Evolutionary conservation across 2,329 filamentous ascomycete species (phyloP).

Genomic region (Calonectria naviculata): DNA sequence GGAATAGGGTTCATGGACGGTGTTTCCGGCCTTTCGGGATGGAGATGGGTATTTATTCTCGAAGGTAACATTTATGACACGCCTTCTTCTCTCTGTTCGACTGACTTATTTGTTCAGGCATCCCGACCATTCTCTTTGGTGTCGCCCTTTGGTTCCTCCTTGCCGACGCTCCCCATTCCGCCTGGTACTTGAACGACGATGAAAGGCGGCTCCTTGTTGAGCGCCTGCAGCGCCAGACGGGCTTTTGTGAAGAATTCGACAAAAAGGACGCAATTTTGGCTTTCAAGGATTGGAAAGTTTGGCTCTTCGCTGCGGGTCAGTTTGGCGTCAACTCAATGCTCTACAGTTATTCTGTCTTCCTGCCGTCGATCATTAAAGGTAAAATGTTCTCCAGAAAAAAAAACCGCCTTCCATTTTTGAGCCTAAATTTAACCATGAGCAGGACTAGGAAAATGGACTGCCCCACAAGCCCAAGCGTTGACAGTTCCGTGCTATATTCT

Average conservation of each 20-base stretch:
- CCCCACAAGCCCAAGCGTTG: slow-evolving; percentile 18
- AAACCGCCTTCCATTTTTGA: background rate
- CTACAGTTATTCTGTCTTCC: slow-evolving; percentile 72
- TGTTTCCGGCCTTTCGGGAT: slow-evolving; percentile 43
- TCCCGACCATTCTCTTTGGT: slow-evolving; percentile 18
- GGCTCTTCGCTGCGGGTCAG: slow-evolving; percentile 18
- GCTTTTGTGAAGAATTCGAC: slow-evolving; percentile 48
- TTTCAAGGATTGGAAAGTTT: slow-evolving; percentile 21
- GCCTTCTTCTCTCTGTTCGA: too few species aligned
- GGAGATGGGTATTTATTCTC: slow-evolving; percentile 78
- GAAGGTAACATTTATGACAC: background rate
- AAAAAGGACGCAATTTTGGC: slow-evolving; percentile 20
- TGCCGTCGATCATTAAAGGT: slow-evolving; percentile 73
- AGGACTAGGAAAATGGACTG: slow-evolving; percentile 18
- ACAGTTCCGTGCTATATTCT: slow-evolving; percentile 73
- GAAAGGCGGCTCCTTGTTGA: slow-evolving; percentile 9
- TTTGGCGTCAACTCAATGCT: slow-evolving; percentile 24
- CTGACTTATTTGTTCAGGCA: slow-evolving; percentile 49
- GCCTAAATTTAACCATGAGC: background rate
- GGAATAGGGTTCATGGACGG: slow-evolving; percentile 71
- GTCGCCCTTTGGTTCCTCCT: slow-evolving; percentile 10
- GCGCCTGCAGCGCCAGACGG: slow-evolving; percentile 66
- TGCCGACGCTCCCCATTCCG: slow-evolving; percentile 7
- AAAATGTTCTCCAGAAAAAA: background rate
- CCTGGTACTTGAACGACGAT: slow-evolving; percentile 19